These are phyloP conservation scores for Crithidia mellificae DNA, from an alignment of 208 protist genomes.

Conservation along the genomic window DNA sequence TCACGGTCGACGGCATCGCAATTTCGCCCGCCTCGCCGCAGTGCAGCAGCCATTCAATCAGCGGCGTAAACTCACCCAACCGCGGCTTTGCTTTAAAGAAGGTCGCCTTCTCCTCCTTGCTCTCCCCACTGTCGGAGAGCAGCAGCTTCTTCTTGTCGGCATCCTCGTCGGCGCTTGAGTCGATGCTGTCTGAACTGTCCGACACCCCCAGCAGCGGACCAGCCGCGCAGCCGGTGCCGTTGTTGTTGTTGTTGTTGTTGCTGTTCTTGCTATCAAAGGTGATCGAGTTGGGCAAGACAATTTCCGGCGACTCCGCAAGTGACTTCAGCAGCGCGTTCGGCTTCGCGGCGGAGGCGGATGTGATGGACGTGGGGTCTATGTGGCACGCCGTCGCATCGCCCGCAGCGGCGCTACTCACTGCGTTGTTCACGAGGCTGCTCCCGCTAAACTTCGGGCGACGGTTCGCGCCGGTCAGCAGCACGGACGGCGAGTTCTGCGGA, in stretches of 20 bases:
- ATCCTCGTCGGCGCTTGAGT: not conserved
- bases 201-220: conserved; percentile 15
- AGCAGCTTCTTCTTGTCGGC: conserved; percentile 6
- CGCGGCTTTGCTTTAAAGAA: conserved; percentile 3
- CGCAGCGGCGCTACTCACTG: not conserved
- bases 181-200: conserved; percentile 19
- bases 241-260: conserved; percentile 1
- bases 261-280: not conserved
- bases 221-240: not conserved
- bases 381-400: not conserved
- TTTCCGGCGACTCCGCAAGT: conserved; percentile 6
- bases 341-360: not conserved
- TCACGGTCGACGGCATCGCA: not conserved
- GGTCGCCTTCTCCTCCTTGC: conserved; percentile 1
- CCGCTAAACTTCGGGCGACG: not conserved
- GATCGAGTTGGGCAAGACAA: conserved; percentile 4
- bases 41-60: conserved; percentile 37
- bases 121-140: conserved; percentile 3
- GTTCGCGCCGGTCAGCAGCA: not conserved
- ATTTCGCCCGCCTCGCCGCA: conserved; percentile 16
- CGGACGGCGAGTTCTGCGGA: not conserved
- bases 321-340: conserved; percentile 26
- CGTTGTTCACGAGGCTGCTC: conserved; percentile 1
- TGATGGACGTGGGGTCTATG: not conserved
- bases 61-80: conserved; percentile 25